Evolutionary conservation across 2,329 filamentous ascomycete genomes (phyloP).

Genomic region (Colletotrichum limetticola): DNA sequence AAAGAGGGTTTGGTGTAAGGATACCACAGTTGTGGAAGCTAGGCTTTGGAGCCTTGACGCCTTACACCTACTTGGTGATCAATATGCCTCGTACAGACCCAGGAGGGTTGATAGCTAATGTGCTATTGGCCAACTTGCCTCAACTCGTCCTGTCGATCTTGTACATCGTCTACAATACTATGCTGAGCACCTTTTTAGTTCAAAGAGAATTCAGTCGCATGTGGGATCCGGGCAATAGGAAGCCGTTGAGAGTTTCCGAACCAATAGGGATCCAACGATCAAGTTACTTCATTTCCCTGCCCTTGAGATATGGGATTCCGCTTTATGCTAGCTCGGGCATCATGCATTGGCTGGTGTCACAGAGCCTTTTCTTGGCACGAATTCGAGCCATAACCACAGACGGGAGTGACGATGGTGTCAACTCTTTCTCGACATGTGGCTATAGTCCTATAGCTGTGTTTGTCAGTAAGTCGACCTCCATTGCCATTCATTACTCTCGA

Average conservation of each 20-base stretch:
- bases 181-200: conserved; percentile 57
- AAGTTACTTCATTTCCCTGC: conserved; percentile 57
- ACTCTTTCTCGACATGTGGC: conserved; percentile 45
- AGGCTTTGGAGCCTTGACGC: conserved; percentile 43
- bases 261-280: conserved; percentile 52
- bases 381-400: conserved; percentile 43
- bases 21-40: conserved; percentile 40
- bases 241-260: conserved; percentile 53
- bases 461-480: conserved; percentile 27
- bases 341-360: conserved; percentile 61
- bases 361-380: conserved; percentile 55
- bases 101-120: conserved; percentile 43
- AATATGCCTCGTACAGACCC: conserved; percentile 41
- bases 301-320: conserved; percentile 55
- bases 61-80: conserved; percentile 41
- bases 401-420: conserved; percentile 36
- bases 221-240: conserved; percentile 40
- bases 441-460: conserved; percentile 44
- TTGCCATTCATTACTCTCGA: background rate
- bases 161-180: conserved; percentile 55
- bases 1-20: conserved; percentile 33
- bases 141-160: conserved; percentile 58
- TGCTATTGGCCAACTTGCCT: conserved; percentile 56
- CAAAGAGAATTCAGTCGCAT: conserved; percentile 58
- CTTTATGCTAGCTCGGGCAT: conserved; percentile 46